Evolutionary conservation across 805 yeast species (phyloP), one percentile per base, ranked within the genome.

Genomic region (Wickerhamomyces sydowiorum): DNA sequence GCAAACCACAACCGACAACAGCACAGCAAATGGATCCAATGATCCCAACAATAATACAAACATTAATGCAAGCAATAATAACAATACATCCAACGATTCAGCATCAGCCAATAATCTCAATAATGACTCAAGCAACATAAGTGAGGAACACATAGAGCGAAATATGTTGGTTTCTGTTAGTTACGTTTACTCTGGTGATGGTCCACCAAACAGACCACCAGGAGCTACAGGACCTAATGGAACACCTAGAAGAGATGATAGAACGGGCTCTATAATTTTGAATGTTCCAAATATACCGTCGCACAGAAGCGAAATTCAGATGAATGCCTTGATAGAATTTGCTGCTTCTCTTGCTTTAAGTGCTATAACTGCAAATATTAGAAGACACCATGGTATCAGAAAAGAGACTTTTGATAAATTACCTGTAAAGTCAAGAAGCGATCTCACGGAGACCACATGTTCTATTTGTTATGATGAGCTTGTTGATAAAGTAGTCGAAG

Each of bases 311-410:
- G 72, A 73, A 29, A 70, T 76, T 14, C 53, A 48, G 28, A 65
- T 82, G 25, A 80, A 77, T 52, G 78, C 75, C 28, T 68, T 83
- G 41, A 75, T 84, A 12, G 67, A 81, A 22, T 61, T 83, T 43
- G 88, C 89, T 2, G 81, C 90, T 0, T 78, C 79, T 21, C 71
- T 83, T 60, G 89, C 89, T 1, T 69, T 81, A 57, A 65, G 82
- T 31, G 78, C 86, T 14, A 75, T 82, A 29, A 69, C 76, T 4
- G 70, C 74, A 18, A 69, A 73, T 31, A 63, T 73, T 24, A 67
- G 71, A 43, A 69, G 67, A 42, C 66, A 70, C 17, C 66, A 71
- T 29, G 86, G 87, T 9, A 67, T 81, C 4, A 64, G 82, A 0
- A 59, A 67, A 19, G 74, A 73, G 21, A 66, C 65, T 25, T 82